Evolutionary conservation across 306 rosid species (phyloP).

Genomic region (Vigna hirtella): DNA sequence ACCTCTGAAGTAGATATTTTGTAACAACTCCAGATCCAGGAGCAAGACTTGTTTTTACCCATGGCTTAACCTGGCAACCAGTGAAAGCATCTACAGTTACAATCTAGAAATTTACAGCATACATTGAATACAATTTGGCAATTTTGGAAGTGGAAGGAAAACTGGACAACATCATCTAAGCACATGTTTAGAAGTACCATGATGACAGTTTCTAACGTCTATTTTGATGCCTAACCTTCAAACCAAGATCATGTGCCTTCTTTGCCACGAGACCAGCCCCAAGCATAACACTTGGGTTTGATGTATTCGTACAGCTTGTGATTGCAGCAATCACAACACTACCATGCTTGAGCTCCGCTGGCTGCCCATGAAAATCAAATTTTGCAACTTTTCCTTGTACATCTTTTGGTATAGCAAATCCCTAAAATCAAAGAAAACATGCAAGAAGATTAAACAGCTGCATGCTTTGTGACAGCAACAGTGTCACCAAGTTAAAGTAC

Average conservation of each 20-base stretch:
- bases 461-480: conserved; percentile 29
- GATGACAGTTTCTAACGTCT: conserved; percentile 3
- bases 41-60: conserved; percentile 99
- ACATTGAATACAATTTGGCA: conserved; percentile 22
- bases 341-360: conserved; percentile 89
- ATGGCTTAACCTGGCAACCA: conserved; percentile 80
- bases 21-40: conserved; percentile 98
- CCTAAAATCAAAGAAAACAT: conserved; percentile 54
- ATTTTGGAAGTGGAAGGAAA: conserved; percentile 19
- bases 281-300: conserved; percentile 98
- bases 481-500: conserved; percentile 35
- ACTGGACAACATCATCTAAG: background rate
- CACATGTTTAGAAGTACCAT: conserved; percentile 15
- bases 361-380: conserved; percentile 88
- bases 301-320: conserved; percentile 95
- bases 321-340: conserved; percentile 96
- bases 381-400: conserved; percentile 77
- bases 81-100: conserved; percentile 22
- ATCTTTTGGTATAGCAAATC: conserved; percentile 91
- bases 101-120: conserved; percentile 25
- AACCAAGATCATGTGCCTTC: conserved; percentile 88
- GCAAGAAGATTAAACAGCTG: conserved; percentile 25
- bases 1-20: conserved; percentile 91
- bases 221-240: conserved; percentile 61
- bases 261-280: conserved; percentile 97